These are phyloP conservation scores for Diutina catenulata DNA, from an alignment of 1,139 yeast genomes.

Conservation along the genomic window DNA sequence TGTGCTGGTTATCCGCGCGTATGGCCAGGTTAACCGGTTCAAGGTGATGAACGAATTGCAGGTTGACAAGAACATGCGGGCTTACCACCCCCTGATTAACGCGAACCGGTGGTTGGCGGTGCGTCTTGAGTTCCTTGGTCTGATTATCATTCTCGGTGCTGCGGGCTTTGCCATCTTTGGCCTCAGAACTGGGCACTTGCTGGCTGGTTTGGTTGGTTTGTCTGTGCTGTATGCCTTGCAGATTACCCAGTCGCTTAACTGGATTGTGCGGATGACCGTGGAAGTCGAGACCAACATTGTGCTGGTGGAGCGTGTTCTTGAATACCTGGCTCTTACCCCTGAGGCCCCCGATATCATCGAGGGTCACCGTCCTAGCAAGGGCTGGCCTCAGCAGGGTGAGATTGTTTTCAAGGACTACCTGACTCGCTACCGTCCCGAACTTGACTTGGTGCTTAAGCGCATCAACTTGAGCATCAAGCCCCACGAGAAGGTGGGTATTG, in stretches of 20 bases:
- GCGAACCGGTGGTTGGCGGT: slow-evolving; percentile 97
- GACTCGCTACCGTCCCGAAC: slow-evolving; percentile 74
- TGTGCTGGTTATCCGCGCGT: slow-evolving; percentile 83
- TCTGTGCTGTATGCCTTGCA: slow-evolving; percentile 89
- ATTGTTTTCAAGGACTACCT: slow-evolving; percentile 66
- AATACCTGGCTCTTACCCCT: slow-evolving; percentile 59
- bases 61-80: slow-evolving; percentile 78
- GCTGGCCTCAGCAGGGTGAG: slow-evolving; percentile 76
- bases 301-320: slow-evolving; percentile 88
- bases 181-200: slow-evolving; percentile 52
- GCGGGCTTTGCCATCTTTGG: slow-evolving; percentile 71
- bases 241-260: slow-evolving; percentile 83
- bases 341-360: slow-evolving; percentile 79
- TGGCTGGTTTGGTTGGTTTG: slow-evolving; percentile 89
- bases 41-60: slow-evolving; percentile 60
- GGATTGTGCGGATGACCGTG: slow-evolving; percentile 98
- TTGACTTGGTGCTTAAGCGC: slow-evolving; percentile 68
- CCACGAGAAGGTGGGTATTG: slow-evolving; percentile 86
- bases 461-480: slow-evolving; percentile 59
- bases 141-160: slow-evolving; percentile 73
- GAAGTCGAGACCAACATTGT: slow-evolving; percentile 96
- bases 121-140: slow-evolving; percentile 81
- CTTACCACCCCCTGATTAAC: slow-evolving; percentile 86
- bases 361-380: slow-evolving; percentile 46
- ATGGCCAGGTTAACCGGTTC: slow-evolving; percentile 65